phyloP scores from a whole-genome alignment of 1,284 basidiomycete species.

The Boletus sp. region DNA sequence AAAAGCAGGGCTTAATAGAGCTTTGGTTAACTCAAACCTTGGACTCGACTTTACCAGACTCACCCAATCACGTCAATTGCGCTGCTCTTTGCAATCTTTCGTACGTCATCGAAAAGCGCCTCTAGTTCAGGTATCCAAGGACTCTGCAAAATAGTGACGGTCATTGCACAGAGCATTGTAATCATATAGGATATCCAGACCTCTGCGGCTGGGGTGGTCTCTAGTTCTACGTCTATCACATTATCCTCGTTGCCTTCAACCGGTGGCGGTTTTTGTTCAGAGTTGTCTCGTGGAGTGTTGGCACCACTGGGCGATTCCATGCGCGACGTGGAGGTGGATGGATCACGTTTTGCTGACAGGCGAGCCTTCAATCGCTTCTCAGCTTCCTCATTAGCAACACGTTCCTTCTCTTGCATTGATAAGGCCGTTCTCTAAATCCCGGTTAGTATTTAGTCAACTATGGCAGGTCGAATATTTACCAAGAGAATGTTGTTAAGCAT shows the following conservation, averaged over 20 bases:
- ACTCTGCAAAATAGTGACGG: constrained; percentile 38
- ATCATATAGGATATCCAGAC: constrained; percentile 15
- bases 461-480: constrained; percentile 38
- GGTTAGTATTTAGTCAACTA: constrained; percentile 12
- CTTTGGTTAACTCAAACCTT: constrained; percentile 5
- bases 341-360: constrained; percentile 70
- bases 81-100: constrained; percentile 60
- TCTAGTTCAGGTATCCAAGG: constrained; percentile 75
- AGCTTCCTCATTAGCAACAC: constrained; percentile 62
- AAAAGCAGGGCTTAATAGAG: constrained; percentile 68
- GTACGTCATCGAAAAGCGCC: constrained; percentile 66
- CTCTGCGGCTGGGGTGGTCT: constrained; percentile 19
- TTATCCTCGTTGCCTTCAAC: constrained; percentile 45
- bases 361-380: constrained; percentile 75
- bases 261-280: constrained; percentile 33
- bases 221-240: constrained; percentile 47
- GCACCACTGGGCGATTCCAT: constrained; percentile 56
- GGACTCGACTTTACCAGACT: constrained; percentile 23
- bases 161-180: constrained; percentile 10
- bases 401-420: constrained; percentile 59
- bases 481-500: constrained; percentile 64
- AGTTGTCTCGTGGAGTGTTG: constrained; percentile 33
- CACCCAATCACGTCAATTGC: constrained; percentile 71
- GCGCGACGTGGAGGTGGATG: constrained; percentile 50
- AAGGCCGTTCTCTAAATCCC: constrained; percentile 49